A percentile compares a stretch with the other conserved stretches of the same genome.
These are phyloP conservation scores for Letharia lupina DNA, from an alignment of 495 filamentous ascomycete genomes.

Conservation along the genomic window DNA sequence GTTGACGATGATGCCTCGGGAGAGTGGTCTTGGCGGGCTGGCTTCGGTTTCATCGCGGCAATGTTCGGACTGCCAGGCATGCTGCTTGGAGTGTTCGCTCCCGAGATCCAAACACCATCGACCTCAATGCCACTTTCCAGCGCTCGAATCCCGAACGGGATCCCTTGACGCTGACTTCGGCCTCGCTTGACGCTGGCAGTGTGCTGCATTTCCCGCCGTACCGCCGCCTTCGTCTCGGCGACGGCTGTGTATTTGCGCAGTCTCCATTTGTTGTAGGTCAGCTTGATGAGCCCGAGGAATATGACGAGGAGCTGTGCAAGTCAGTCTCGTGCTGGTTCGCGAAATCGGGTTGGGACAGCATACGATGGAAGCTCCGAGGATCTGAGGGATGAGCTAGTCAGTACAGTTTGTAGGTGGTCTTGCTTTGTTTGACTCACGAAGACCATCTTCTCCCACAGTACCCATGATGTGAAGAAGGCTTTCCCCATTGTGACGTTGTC, in stretches of 20 bases:
- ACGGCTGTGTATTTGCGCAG: slow-evolving; percentile 56
- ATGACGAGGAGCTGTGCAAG: slow-evolving; percentile 39
- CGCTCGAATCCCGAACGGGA: slow-evolving; percentile 85
- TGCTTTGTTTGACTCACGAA: slow-evolving; percentile 53
- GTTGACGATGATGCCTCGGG: slow-evolving; percentile 11
- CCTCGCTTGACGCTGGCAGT: slow-evolving; percentile 30
- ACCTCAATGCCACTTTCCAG: slow-evolving; percentile 79
- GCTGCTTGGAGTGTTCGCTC: slow-evolving; percentile 48
- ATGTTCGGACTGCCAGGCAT: slow-evolving; percentile 24
- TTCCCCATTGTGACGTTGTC: slow-evolving; percentile 13
- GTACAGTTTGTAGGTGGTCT: slow-evolving; percentile 9
- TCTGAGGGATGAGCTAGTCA: slow-evolving; percentile 28
- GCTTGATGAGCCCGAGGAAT: slow-evolving; percentile 36
- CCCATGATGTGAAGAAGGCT: slow-evolving; percentile 69
- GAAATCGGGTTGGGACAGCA: slow-evolving; percentile 1
- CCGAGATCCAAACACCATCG: slow-evolving; percentile 83
- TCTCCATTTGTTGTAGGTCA: slow-evolving; percentile 52
- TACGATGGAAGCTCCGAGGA: slow-evolving; percentile 43
- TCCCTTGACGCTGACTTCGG: slow-evolving; percentile 50
- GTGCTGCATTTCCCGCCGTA: slow-evolving; percentile 39
- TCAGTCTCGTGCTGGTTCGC: slow-evolving; percentile 28
- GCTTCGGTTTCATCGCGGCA: slow-evolving; percentile 12
- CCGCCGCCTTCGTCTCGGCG: slow-evolving; percentile 55
- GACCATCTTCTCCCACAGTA: slow-evolving; percentile 83
- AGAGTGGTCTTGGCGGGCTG: slow-evolving; percentile 1